These are phyloP conservation scores for Phytophthora tentaculata DNA, from an alignment of 352 stramenopile genomes.

Conservation along the genomic window DNA sequence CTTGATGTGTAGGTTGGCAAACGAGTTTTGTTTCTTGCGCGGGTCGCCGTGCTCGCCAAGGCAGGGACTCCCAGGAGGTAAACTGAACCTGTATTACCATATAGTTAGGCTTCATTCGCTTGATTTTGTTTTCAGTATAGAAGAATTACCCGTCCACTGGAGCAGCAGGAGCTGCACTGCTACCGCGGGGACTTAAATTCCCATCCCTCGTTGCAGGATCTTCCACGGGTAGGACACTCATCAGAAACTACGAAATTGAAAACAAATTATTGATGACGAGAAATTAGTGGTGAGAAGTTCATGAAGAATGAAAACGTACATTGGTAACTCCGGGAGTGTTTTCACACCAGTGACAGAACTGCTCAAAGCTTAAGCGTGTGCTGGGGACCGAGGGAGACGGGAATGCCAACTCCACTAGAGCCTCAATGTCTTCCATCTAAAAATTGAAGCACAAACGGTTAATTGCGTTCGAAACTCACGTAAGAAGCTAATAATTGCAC, in stretches of 20 bases:
- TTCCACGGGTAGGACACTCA: constrained; percentile 79
- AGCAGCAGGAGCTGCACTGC: constrained; percentile 26
- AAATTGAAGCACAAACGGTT: neutral
- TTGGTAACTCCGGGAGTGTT: constrained; percentile 77
- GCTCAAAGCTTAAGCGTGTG: constrained; percentile 83
- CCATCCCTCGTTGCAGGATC: constrained; percentile 36
- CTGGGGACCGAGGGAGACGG: constrained; percentile 41
- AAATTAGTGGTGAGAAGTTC: neutral
- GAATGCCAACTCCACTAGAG: constrained; percentile 86
- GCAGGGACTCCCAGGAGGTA: constrained; percentile 14
- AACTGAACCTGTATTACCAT: constrained; percentile 13
- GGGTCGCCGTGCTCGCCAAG: constrained; percentile 3
- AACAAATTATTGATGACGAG: neutral
- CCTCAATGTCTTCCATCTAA: constrained; percentile 77
- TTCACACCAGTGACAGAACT: constrained; percentile 89
- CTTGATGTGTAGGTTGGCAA: constrained; percentile 62
- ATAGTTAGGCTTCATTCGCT: constrained; percentile 7
- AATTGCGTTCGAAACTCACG: neutral
- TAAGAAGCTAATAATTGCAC: neutral
- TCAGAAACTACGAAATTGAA: constrained; percentile 57
- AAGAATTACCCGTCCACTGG: constrained; percentile 43
- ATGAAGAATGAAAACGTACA: constrained; percentile 33
- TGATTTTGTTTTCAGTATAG: neutral
- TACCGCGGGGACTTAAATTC: constrained; percentile 13
- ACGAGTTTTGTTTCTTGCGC: constrained; percentile 53